These are phyloP conservation scores for Globisporangium splendens DNA, from an alignment of 352 stramenopile genomes.

Conservation along the genomic window DNA sequence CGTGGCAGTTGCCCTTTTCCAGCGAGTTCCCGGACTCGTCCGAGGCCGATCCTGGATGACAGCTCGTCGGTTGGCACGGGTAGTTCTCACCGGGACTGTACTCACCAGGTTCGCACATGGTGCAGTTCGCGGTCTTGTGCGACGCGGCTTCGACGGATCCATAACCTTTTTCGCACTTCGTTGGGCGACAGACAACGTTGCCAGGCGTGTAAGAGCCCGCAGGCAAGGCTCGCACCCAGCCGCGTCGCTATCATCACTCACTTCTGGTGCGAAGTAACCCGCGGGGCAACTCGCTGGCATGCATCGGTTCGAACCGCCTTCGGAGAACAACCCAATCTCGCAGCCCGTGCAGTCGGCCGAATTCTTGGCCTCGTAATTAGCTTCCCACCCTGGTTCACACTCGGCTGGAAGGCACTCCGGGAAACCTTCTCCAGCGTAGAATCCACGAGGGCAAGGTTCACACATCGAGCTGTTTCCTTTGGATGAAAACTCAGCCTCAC, in stretches of 20 bases:
- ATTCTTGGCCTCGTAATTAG: slow-evolving; percentile 32
- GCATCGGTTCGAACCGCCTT: slow-evolving; percentile 27
- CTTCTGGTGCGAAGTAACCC: slow-evolving; percentile 31
- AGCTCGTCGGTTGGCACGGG: slow-evolving; percentile 31
- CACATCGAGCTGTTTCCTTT: slow-evolving; percentile 32
- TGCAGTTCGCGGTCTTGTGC: slow-evolving; percentile 38
- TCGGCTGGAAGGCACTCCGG: slow-evolving; percentile 24
- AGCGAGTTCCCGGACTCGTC: slow-evolving; percentile 27
- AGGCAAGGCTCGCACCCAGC: slow-evolving; percentile 25
- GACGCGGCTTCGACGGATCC: slow-evolving; percentile 34
- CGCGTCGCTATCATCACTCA: slow-evolving; percentile 18
- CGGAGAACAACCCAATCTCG: slow-evolving; percentile 36
- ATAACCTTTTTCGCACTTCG: slow-evolving; percentile 31
- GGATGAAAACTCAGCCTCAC: slow-evolving; percentile 30
- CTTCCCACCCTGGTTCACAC: slow-evolving; percentile 36
- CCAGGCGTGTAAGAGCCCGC: slow-evolving; percentile 36
- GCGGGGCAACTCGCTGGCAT: slow-evolving; percentile 31
- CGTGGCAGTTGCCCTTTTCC: slow-evolving; percentile 42
- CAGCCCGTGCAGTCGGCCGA: slow-evolving; percentile 41
- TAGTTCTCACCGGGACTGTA: slow-evolving; percentile 50
- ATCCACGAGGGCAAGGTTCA: slow-evolving; percentile 25
- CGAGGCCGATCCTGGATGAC: slow-evolving; percentile 28
- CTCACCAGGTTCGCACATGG: slow-evolving; percentile 29
- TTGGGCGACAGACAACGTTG: slow-evolving; percentile 30
- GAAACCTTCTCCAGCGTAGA: slow-evolving; percentile 21